These are phyloP conservation scores for Cylindrotheca closterium DNA, from an alignment of 108 stramenopile genomes.

Conservation along the genomic window DNA sequence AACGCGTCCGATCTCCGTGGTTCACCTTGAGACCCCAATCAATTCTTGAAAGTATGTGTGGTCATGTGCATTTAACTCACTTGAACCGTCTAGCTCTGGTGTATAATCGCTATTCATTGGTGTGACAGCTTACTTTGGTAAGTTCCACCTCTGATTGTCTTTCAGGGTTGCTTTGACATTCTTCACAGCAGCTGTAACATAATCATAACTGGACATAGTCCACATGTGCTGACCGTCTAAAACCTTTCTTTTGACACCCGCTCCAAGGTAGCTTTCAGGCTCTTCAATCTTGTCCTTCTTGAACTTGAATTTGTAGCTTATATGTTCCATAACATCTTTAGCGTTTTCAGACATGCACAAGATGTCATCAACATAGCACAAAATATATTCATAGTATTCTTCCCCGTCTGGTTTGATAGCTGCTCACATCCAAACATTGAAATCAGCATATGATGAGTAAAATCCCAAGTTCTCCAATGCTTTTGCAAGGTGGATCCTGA, in stretches of 20 bases:
- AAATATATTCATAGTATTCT: constrained; percentile 20
- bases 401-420: constrained; percentile 10
- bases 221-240: background rate
- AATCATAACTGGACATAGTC: constrained; percentile 5
- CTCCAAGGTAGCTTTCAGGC: constrained; percentile 29
- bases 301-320: constrained; percentile 11
- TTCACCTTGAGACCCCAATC: constrained; percentile 42
- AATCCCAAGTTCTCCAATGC: constrained; percentile 1
- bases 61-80: background rate
- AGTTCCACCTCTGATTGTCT: background rate
- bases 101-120: constrained; percentile 14
- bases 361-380: constrained; percentile 24
- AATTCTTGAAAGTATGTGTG: constrained; percentile 34
- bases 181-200: constrained; percentile 6
- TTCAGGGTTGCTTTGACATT: background rate
- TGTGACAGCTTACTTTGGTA: background rate
- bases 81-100: constrained; percentile 9
- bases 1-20: constrained; percentile 35
- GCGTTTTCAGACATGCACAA: constrained; percentile 10
- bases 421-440: constrained; percentile 34
- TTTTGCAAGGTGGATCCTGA: background rate
- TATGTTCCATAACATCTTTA: background rate
- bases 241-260: constrained; percentile 1
- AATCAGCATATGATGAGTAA: constrained; percentile 22
- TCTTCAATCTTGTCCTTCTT: constrained; percentile 16